Base-by-base conservation (phyloP, 2,329 filamentous ascomycete genomes). In the Aspergillus awamori region DNA sequence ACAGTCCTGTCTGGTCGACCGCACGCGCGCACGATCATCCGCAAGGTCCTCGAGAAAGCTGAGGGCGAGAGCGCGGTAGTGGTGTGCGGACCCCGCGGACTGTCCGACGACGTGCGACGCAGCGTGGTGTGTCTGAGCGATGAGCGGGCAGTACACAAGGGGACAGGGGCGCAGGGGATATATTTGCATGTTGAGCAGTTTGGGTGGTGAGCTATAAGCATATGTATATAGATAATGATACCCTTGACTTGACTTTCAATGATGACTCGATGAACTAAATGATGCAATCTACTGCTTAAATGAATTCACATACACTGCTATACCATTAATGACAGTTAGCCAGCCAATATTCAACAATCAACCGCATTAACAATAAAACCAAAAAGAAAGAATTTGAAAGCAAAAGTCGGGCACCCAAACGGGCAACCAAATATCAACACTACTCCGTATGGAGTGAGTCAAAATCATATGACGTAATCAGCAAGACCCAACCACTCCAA, bases 131-230 rank as follows among this genome's bases (percentile, higher is more conserved):
- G 70, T 8, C 66, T 89, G 45, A 87, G 85, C 65, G 86, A 90
- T 70, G 87, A 89, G 72, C 78, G 87, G 30, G 87, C 86, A 3
- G 86, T 89, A 47, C 86, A 89, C 66, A 89, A 89, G 71, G 87
- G 87, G 2, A 89, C 84, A 0, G 86, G 86, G 0, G 87, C 87
- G 13, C 86, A 89, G 70, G 87, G 87, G 0, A 83, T 89, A 28
- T 87, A 83, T 70, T 70, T 87, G 33, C 84, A 87, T 73, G 82
- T 82, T 0, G 86, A 88, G 72, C 80, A 78, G 17, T 88, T 87
- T 74, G 82, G 80, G 3, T 86, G 66, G 62, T 73, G 60, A 57
- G 5, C 17, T 17, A 8, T 10, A 20, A 11, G 28, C 10, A 49
- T 49, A 30, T 26, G 15, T 20, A 5, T n/a, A 11, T 51, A 20